Conservation (phyloP, 2,329 filamentous ascomycete genomes). For the Cadophora malorum region DNA sequence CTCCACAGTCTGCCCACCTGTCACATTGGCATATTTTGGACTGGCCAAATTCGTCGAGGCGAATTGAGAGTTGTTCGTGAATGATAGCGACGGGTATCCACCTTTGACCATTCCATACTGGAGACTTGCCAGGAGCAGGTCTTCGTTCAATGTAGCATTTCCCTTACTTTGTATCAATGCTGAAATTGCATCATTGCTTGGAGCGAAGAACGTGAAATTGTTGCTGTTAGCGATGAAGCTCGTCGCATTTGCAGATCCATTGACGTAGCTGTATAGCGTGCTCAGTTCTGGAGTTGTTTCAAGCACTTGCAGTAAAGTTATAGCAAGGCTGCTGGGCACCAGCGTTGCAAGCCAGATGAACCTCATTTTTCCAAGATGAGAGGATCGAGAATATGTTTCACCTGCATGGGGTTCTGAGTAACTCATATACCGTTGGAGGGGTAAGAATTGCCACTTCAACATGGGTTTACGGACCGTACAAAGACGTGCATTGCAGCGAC, state of each 20-base stretch:
- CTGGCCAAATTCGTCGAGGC: constrained; percentile 29
- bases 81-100: constrained; percentile 28
- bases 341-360: constrained; percentile 19
- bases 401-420: not conserved
- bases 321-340: constrained; percentile 19
- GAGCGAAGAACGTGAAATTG: constrained; percentile 35
- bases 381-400: not conserved
- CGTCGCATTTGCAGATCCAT: constrained; percentile 25
- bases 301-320: constrained; percentile 30
- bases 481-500: constrained; percentile 7
- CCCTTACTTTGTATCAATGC: constrained; percentile 22
- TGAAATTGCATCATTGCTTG: constrained; percentile 32
- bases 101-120: constrained; percentile 37
- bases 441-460: constrained; percentile 4
- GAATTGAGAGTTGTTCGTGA: constrained; percentile 32
- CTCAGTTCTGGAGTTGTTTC: constrained; percentile 31
- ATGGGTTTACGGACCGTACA: constrained; percentile 15
- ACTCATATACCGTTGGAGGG: constrained; percentile 13
- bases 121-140: constrained; percentile 30
- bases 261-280: constrained; percentile 28
- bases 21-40: constrained; percentile 35
- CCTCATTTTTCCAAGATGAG: constrained; percentile 18
- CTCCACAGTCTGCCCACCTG: constrained; percentile 35
- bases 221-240: constrained; percentile 26
- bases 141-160: constrained; percentile 22